Evolutionary conservation across 83 land plant genomes (phyloP).

Genomic region (Larix sibirica): DNA sequence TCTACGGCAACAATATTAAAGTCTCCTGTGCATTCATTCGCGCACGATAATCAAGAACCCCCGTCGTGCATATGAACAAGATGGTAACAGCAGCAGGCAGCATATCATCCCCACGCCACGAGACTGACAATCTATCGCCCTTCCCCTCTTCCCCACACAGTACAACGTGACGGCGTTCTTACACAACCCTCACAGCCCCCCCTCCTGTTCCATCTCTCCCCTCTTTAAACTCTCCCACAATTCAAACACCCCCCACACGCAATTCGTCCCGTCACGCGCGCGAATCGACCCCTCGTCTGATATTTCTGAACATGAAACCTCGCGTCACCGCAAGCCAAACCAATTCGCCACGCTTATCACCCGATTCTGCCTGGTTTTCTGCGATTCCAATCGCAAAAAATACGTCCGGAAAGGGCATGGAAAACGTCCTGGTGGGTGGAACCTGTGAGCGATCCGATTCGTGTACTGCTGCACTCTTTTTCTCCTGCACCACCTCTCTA

Average conservation of each 20-base stretch:
- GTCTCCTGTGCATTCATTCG: neutral
- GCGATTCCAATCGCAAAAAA: constrained; percentile 7
- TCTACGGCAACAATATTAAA: neutral
- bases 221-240: too few relatives aligned
- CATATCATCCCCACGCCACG: too few relatives aligned
- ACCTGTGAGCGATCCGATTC: neutral
- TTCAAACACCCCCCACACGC: neutral
- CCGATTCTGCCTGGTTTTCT: constrained; percentile 1
- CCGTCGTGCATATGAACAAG: too few relatives aligned
- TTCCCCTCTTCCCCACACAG: too few relatives aligned
- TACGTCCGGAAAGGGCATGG: neutral
- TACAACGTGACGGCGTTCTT: constrained; percentile 8
- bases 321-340: neutral
- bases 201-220: too few relatives aligned
- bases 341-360: constrained; percentile 4
- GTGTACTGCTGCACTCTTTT: neutral
- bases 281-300: neutral
- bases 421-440: neutral
- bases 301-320: too few relatives aligned
- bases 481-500: neutral
- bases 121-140: too few relatives aligned
- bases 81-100: too few relatives aligned
- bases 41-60: neutral
- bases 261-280: neutral
- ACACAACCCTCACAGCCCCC: neutral